Base-by-base conservation (phyloP, 257 asterid genomes). In the Euphrasia confusa region DNA sequence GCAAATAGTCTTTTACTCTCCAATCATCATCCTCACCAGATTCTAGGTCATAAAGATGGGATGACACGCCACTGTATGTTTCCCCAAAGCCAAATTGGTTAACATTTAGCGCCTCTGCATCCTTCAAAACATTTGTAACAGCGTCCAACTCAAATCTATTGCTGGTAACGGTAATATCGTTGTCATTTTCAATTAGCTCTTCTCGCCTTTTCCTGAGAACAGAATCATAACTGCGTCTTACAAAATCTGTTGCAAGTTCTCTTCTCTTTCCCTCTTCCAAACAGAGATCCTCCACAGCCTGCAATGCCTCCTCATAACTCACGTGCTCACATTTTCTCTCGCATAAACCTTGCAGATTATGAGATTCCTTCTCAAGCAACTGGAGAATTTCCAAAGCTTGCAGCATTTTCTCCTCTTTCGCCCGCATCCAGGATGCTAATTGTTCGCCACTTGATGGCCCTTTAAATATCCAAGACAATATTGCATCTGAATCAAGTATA, bases 21-120 rank as follows among this genome's bases (percentile, higher is more conserved):
- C 90, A 80, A 55, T 87, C 98, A 58, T 58, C 62, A 53, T 83
- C 94, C 69, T 83, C 95, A 59, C 96, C 90, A 55, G 97, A 75
- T 80, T 87, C 95, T 69, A 89, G 68, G 81, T 89, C 96, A 57
- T 81, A 75, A 32, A 81, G 79, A 63, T 81, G 88, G 78, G 96
- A 72, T 54, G 83, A 58, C 63, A 79, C 83, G 12, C 94, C 94
- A 74, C 56, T 75, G 35, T 80, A 82, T 54, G 82, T 77, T 52
- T 83, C 99, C 72, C 89, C 97, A 77, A 83, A 82, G 32, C 95
- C 96, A 70, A 81, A 79, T 49, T 83, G 96, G 79, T 78, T 89
- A 60, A 69, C 80, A 59, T 83, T 87, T 60, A 87, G 80, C 67
- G 99, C 74, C 67, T 87, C 95, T 50, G 95, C 85, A 18, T 89